These are phyloP conservation scores for Sugiyamaella novakii DNA, from an alignment of 1,139 yeast species.

Conservation along the genomic window DNA sequence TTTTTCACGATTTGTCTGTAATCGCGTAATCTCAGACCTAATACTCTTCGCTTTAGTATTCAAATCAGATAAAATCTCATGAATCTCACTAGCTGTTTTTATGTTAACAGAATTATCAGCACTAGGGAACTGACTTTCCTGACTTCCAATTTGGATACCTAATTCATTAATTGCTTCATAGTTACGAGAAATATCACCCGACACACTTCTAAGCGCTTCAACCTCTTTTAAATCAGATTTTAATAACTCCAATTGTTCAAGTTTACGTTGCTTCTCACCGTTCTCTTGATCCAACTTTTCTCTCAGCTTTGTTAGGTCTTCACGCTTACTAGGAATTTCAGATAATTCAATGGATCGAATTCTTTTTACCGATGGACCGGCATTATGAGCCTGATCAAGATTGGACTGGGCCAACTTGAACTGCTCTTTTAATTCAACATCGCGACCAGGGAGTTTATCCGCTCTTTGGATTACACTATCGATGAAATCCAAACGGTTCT, in stretches of 20 bases:
- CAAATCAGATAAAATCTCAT: constrained; percentile 50
- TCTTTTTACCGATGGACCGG: constrained; percentile 9
- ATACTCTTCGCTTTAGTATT: constrained; percentile 49
- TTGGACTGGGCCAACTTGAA: constrained; percentile 31
- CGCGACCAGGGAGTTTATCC: constrained; percentile 27
- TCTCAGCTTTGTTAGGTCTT: constrained; percentile 1
- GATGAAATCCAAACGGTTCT: constrained; percentile 43
- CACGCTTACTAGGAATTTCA: constrained; percentile 11
- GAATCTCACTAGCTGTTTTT: constrained; percentile 55
- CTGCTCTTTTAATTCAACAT: constrained; percentile 34
- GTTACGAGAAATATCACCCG: constrained; percentile 36
- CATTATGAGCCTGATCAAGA: constrained; percentile 10
- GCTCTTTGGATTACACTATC: constrained; percentile 41
- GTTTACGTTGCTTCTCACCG: constrained; percentile 8
- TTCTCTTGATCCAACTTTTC: not conserved
- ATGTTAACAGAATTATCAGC: constrained; percentile 40
- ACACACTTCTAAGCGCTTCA: constrained; percentile 44
- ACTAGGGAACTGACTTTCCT: constrained; percentile 40
- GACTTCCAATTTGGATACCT: constrained; percentile 27
- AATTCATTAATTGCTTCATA: constrained; percentile 32
- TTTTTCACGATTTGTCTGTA: constrained; percentile 54
- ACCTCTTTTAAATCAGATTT: constrained; percentile 32
- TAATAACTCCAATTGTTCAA: constrained; percentile 24
- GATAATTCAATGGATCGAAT: constrained; percentile 7
- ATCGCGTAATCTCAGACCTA: constrained; percentile 50